Base-by-base conservation (phyloP, 495 filamentous ascomycete genomes). In the Talaromyces nanjingensis region DNA sequence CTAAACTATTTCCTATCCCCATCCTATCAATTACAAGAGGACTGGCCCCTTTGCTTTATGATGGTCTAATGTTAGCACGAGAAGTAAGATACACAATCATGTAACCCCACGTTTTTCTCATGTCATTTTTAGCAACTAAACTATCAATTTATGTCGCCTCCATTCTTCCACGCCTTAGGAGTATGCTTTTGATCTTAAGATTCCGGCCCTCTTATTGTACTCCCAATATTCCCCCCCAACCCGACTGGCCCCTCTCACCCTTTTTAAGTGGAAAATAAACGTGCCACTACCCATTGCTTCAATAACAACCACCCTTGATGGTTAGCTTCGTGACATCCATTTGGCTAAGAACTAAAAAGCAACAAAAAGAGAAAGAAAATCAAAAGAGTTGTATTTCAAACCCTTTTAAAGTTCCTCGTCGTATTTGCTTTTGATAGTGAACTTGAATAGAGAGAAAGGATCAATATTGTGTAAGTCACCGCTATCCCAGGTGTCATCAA, bases 11-110 rank as follows among this genome's bases (percentile, higher is more conserved):
- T 60, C 62, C 42, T 61, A 34, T 63, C 64, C 65, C 54, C 59
- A 33, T 25, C 29, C 24, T 14, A 59, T 12, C 27, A 37, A 24
- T 59, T 37, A 18, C 18, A 34, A 37, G 29, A 37, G 56, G 27
- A 34, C 29, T 59, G 27, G 22, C n/a, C 56, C 56, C 16, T 25
- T 65, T 63, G 29, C 61, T 62, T 60, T 65, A 54, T 54, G 62
- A 65, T 67, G 64, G 69, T 75, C 73, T 71, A 69, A 69, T 74
- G 72, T 73, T 77, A 22, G 56, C 73, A 78, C 72, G 78, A 77
- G 78, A 81, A 77, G 76, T 69, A 78, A 82, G 82, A 84, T 84
- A 79, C 82, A 82, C 82, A 79, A 67, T 84, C 82, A 81, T 84
- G 82, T 84, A 83, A 75, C 72, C 76, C 75, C 76, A 66, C 62